Base-by-base conservation (phyloP, 306 rosid species). In the Pterocarpus macrocarpus region DNA sequence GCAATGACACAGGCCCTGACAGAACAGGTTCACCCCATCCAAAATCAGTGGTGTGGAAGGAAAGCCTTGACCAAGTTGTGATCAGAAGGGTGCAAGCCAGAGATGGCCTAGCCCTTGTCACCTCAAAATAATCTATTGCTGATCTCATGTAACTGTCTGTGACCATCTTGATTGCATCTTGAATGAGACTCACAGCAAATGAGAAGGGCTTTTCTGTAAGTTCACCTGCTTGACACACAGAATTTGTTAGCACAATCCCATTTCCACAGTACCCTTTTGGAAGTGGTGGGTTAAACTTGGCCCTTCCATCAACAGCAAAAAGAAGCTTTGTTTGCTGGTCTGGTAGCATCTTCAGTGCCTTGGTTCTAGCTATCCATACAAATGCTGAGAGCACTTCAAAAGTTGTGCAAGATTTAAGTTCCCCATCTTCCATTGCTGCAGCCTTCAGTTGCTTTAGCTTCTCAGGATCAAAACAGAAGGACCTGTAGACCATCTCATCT, bases 11-110 rank as follows among this genome's bases (percentile, higher is more conserved):
- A 1, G 99, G 99, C 47, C 98, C 99, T 0, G 99, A 91, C 7
- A 93, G 81, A 41, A 87, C 64, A 34, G 99, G 96, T 4, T 95
- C 95, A n/a, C 98, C 99, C 99, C 99, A 95, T 8, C 99, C 99
- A 59, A 95, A 95, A 85, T 95, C 93, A 39, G 98, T 86, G 17
- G 87, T 85, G 66, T 91, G 93, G 58, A 95, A 95, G 10, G 90
- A 64, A 3, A 95, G 88, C 82, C 94, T 93, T 1, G 97, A 91
- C 99, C 99, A 95, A 39, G 98, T 91, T 39, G 97, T 93, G 81
- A 93, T 90, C 81, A 95, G 15, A 73, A 95, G 93, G 2, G 99
- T 95, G 28, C 96, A 91, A 8, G 96, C 86, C 59, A 95, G 68
- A 58, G 97, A 89, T 63, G 99, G 99, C 91, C 99, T 91, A 5